Percentiles rank a stretch among this genome's conserved stretches.
Evolutionary conservation across 257 asterid genomes (phyloP).

Genomic region (Penstemon barbatus): DNA sequence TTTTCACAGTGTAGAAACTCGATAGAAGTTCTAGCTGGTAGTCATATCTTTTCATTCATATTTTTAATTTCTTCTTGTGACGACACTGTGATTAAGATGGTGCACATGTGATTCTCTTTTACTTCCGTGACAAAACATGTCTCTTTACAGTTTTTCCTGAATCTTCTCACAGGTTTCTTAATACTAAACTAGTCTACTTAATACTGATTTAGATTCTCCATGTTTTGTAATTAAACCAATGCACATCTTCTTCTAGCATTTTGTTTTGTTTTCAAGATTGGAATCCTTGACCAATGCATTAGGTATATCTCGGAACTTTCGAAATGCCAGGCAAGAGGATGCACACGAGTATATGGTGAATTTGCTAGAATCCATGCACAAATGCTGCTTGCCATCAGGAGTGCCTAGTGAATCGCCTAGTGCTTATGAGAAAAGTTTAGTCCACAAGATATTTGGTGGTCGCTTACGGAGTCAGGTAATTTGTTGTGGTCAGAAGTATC

Average conservation of each 20-base stretch:
- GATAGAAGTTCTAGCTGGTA: not conserved
- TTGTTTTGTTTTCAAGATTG: slow-evolving; percentile 22
- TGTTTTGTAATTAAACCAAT: not conserved
- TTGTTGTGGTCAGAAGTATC: slow-evolving; percentile 17
- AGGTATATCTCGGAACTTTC: slow-evolving; percentile 92
- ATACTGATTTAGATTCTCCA: not conserved
- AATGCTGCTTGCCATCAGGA: slow-evolving; percentile 95
- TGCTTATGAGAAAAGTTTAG: slow-evolving; percentile 96
- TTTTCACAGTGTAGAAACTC: not conserved
- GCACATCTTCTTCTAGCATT: not conserved
- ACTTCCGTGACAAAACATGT: not conserved
- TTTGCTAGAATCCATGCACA: slow-evolving; percentile 95
- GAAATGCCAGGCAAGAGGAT: slow-evolving; percentile 94
- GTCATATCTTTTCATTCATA: not conserved
- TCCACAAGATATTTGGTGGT: slow-evolving; percentile 96
- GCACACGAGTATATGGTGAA: slow-evolving; percentile 98
- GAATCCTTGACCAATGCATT: slow-evolving; percentile 47
- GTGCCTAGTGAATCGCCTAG: slow-evolving; percentile 90
- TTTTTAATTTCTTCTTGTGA: not conserved
- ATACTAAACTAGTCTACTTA: too few species aligned
- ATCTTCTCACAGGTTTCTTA: not conserved
- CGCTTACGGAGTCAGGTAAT: slow-evolving; percentile 89
- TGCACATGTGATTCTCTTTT: not conserved
- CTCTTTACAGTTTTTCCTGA: not conserved
- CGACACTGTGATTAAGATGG: slow-evolving; percentile 12